Evolutionary conservation across 208 protist species (phyloP).

Genomic region (Leishmania mexicana): DNA sequence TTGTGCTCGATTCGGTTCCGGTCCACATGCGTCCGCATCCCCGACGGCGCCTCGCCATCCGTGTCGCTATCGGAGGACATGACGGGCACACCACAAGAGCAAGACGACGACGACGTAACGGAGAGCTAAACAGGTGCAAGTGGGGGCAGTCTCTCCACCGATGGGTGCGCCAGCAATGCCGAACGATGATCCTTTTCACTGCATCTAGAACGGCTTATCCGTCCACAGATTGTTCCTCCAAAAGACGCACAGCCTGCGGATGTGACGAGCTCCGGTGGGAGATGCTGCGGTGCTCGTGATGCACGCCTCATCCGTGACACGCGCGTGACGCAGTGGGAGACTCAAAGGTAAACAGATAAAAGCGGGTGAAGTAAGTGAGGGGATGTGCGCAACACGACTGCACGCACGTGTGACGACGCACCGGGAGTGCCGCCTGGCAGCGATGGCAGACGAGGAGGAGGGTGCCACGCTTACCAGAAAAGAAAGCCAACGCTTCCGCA

Average conservation of each 20-base stretch:
- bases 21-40: constrained; percentile 26
- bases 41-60: constrained; percentile 14
- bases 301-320: not conserved
- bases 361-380: not conserved
- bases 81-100: not conserved
- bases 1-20: constrained; percentile 57
- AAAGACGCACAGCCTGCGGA: not conserved
- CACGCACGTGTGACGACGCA: too few species aligned
- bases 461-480: not conserved
- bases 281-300: not conserved
- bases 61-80: constrained; percentile 40
- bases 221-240: not conserved
- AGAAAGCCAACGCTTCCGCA: not conserved
- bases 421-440: too few species aligned
- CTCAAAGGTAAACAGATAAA: not conserved
- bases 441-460: not conserved
- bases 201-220: too few species aligned
- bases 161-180: not conserved
- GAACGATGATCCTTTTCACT: not conserved
- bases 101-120: too few species aligned
- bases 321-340: not conserved
- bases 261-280: not conserved
- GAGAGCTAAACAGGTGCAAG: too few species aligned
- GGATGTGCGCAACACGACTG: too few species aligned
- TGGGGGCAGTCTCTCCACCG: too few species aligned